Base-by-base conservation (phyloP, 192 early-diverging fungal species). In the Coemansia sp. region DNA sequence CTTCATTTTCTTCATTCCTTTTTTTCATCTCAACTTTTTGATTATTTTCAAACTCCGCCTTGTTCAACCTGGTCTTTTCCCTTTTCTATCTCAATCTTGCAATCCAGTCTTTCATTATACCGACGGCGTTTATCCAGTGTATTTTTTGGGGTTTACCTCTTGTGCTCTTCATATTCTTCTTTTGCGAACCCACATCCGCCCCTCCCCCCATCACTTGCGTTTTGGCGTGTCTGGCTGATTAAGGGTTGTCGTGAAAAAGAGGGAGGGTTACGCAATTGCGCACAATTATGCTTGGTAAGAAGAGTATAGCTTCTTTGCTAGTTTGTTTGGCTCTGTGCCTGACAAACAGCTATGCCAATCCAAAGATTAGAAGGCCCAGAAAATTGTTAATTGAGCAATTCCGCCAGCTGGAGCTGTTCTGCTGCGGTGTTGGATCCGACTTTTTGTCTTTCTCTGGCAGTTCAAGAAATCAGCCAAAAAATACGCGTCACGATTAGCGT, bases 21-120 rank as follows among this genome's bases (percentile, higher is more conserved):
- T 9, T 9, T 54, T 54, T 54, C 51, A 54, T 54, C 13, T 54
- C 32, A 32, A 10, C 51, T 54, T 54, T 54, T 32, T 25, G 32
- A 25, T 1, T n/a, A 22, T 51, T 68, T 68, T 68, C 67, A 68
- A 68, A 68, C 67, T 68, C 67, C 67, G 67, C 67, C 16, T 13
- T 17, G 14, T 32, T 62, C 7, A 5, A 62, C 44, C 44, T 7
- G 16, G 10, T 13, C 39, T 10, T 59, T 32, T 4, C 25, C 25
- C 25, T 56, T 38, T 22, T 37, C 39, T 19, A 41, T 41, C 57
- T 59, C 25, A 39, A 54, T 54, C 10, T 54, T 8, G 20, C 20
- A 54, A 25, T 7, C 7, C 22, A 54, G 19, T 22, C 51, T 22
- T 54, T 54, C 25, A 22, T 22, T 11, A 10, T 25, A 54, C 51